phyloP scores from a whole-genome alignment of 2,329 filamentous ascomycete species.

The Trichoderma polysporum region DNA sequence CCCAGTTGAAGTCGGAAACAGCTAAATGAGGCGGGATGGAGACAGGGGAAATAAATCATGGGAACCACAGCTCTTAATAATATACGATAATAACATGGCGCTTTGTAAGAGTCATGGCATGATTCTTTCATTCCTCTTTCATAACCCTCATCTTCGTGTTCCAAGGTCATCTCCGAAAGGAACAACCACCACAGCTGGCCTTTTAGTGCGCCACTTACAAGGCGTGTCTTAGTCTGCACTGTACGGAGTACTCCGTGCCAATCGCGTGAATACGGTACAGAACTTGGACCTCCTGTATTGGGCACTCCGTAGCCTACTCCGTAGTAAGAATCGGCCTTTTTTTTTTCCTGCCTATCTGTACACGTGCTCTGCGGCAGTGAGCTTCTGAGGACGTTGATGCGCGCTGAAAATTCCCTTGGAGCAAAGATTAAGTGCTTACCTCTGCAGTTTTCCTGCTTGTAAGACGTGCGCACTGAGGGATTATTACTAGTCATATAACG shows the following conservation, averaged over 20 bases:
- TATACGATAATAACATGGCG: neutral
- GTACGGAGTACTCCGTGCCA: slow-evolving; percentile 14
- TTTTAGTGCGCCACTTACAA: neutral
- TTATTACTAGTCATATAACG: neutral
- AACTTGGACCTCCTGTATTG: neutral
- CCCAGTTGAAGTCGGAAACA: neutral
- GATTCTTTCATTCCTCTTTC: neutral
- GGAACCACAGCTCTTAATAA: neutral
- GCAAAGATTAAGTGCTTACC: slow-evolving; percentile 8
- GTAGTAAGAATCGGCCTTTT: neutral
- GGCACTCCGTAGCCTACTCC: neutral
- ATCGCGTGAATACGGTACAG: neutral
- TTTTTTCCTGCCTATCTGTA: neutral
- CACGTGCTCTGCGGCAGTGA: neutral
- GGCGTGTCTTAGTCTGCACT: neutral
- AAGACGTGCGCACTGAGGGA: neutral
- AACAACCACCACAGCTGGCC: neutral
- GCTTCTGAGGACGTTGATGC: neutral
- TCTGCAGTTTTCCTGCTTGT: neutral
- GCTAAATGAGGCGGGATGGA: neutral
- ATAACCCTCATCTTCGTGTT: neutral
- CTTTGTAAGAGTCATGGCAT: slow-evolving; percentile 13
- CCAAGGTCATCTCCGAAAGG: slow-evolving; percentile 16
- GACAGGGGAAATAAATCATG: neutral
- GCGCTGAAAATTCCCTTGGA: neutral